Percentiles rank a stretch among this genome's conserved stretches.
phyloP scores from a whole-genome alignment of 345 rosid species.

The Abelmoschus esculentus region DNA sequence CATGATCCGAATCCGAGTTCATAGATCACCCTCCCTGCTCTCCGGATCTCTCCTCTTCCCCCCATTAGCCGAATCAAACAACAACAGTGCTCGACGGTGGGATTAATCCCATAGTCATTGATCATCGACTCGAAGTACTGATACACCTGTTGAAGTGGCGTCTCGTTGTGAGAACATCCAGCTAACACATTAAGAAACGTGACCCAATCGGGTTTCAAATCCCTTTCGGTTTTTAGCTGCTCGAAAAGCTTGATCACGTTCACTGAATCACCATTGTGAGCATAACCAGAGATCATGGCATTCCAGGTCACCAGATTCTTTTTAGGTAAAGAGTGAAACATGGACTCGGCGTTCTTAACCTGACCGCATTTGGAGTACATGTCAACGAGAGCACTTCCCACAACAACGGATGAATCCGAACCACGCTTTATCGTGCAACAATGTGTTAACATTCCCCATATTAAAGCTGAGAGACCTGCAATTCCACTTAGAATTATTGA shows the following conservation, averaged over 20 bases:
- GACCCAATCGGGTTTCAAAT: conserved; percentile 51
- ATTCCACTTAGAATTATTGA: conserved; percentile 56
- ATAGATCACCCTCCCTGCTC: conserved; percentile 37
- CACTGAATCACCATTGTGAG: conserved; percentile 48
- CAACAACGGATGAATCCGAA: conserved; percentile 40
- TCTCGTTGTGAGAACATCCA: conserved; percentile 44
- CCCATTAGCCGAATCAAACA: conserved; percentile 61
- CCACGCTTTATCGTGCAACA: conserved; percentile 36
- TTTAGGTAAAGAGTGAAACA: conserved; percentile 37
- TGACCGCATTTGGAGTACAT: conserved; percentile 80
- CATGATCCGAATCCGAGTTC: conserved; percentile 36
- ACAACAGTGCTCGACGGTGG: conserved; percentile 63
- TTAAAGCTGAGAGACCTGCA: conserved; percentile 46
- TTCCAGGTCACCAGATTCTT: conserved; percentile 71
- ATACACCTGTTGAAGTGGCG: conserved; percentile 31
- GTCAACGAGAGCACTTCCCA: conserved; percentile 68
- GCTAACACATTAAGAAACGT: conserved; percentile 69
- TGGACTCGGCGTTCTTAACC: conserved; percentile 39
- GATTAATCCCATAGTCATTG: conserved; percentile 48
- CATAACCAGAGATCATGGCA: conserved; percentile 67
- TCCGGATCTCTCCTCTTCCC: conserved; percentile 37
- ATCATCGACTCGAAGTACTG: conserved; percentile 50
- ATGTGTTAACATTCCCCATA: conserved; percentile 62
- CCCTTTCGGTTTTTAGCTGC: conserved; percentile 32
- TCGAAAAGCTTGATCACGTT: conserved; percentile 39